Base-by-base conservation (phyloP, 495 filamentous ascomycete species). In the Penicillium maclennaniae region DNA sequence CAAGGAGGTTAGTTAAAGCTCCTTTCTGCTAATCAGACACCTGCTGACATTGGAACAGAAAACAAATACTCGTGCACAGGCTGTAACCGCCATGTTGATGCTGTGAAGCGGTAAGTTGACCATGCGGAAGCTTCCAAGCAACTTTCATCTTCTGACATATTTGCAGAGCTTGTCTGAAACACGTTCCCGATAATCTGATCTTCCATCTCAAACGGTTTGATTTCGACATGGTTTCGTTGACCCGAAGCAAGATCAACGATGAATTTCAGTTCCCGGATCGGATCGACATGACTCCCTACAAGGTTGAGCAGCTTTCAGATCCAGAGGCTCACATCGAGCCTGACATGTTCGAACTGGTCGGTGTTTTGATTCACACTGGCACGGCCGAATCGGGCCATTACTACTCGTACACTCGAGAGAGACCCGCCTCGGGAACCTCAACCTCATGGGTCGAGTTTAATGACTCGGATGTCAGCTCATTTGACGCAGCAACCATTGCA, bases 41-140 rank as follows among this genome's bases (percentile, higher is more conserved):
- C 7, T 44, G 43, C 52, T 49, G 71, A 59, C 69, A 62, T 59
- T 40, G 58, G 39, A 27, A 28, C 52, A 87, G 88, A 96, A 55
- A 97, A 99, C 70, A 96, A 96, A 69, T 99, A 99, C 75, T 93
- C 91, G 47, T 99, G 93, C 73, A 89, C 91, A 4, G 87, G 83
- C 5, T 99, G 93, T 67, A 87, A 87, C 39, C 85, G 84, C 28
- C 91, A 93, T 65, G 92, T 97, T 23, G 87, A 97, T 72, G 93
- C 93, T 43, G 91, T 97, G 46, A 97, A 96, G 71, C 82, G 90
- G 84, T 81, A 70, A 61, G 69, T 58, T 12, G 37, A 17, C 7
- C 6, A 20, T 10, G 2, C 1, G 39, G n/a, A 42, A 42, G 39
- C 3, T 1, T 5, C 14, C 15, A n/a, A 15, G 19, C 23, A 23